Conservation (phyloP, 495 filamentous ascomycete genomes). For the Podospora didyma region DNA sequence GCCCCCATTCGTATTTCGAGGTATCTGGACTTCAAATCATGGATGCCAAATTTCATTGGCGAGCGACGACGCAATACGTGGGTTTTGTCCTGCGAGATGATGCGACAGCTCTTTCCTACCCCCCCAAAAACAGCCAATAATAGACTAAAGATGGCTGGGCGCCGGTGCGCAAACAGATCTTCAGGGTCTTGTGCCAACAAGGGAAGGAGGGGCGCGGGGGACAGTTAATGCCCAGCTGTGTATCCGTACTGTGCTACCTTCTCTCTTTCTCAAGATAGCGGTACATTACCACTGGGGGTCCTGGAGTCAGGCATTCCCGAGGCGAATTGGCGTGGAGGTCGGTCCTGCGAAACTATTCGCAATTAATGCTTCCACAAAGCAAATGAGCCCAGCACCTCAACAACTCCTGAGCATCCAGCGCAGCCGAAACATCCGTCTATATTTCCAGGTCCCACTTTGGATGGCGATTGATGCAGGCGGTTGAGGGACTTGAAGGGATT, state of each 20-base stretch:
- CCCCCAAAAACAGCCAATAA: slow-evolving; percentile 1
- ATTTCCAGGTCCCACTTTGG: not conserved
- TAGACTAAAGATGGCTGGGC: not conserved
- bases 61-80: not conserved
- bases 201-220: not conserved
- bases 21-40: not conserved
- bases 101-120: not conserved
- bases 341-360: too few relatives aligned
- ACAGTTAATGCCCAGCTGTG: not conserved
- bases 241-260: not conserved
- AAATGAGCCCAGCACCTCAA: too few relatives aligned
- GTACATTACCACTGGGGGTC: too few relatives aligned
- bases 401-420: too few relatives aligned
- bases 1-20: not conserved
- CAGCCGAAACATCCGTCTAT: too few relatives aligned
- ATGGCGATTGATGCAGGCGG: not conserved
- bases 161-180: slow-evolving; percentile 11
- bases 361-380: too few relatives aligned
- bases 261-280: not conserved
- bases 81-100: not conserved
- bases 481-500: not conserved
- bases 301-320: too few relatives aligned
- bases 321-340: too few relatives aligned
- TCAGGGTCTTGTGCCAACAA: slow-evolving; percentile 13
- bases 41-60: not conserved